These are phyloP conservation scores for Prunus dulcis DNA, from an alignment of 306 rosid species.

Conservation along the genomic window DNA sequence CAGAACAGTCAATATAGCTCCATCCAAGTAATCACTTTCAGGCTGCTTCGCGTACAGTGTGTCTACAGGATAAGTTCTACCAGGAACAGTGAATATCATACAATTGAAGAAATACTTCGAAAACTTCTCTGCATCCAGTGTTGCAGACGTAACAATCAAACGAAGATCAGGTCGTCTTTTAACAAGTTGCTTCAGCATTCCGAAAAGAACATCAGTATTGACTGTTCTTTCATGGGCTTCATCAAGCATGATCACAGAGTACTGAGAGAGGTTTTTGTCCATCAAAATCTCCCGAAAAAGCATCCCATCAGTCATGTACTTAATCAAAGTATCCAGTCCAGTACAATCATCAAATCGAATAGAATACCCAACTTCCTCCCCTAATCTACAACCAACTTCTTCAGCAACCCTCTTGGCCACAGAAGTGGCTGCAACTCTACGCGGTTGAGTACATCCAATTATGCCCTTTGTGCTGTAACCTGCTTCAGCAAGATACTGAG, in stretches of 20 bases:
- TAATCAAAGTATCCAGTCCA: constrained; percentile 74
- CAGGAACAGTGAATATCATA: constrained; percentile 77
- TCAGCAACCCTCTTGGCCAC: constrained; percentile 93
- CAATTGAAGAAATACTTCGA: constrained; percentile 79
- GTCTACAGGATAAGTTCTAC: constrained; percentile 85
- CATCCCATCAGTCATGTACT: constrained; percentile 94
- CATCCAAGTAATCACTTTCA: constrained; percentile 80
- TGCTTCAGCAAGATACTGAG: constrained; percentile 87
- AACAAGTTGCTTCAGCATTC: constrained; percentile 76
- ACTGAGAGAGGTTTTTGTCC: constrained; percentile 70
- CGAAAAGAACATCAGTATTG: constrained; percentile 82
- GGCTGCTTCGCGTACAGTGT: constrained; percentile 78
- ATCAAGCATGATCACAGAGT: constrained; percentile 86
- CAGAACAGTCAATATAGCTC: constrained; percentile 67
- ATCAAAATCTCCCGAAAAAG: constrained; percentile 76
- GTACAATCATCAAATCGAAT: constrained; percentile 91
- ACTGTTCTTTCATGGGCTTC: constrained; percentile 92
- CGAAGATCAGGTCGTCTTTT: constrained; percentile 70
- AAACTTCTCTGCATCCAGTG: constrained; percentile 85
- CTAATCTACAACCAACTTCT: constrained; percentile 82
- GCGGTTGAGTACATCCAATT: constrained; percentile 93
- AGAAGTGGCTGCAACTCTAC: constrained; percentile 88
- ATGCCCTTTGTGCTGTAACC: constrained; percentile 74
- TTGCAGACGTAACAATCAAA: constrained; percentile 84
- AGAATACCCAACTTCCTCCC: constrained; percentile 90